phyloP scores from a whole-genome alignment of 805 yeast species.

The Hanseniaspora taiwanica region DNA sequence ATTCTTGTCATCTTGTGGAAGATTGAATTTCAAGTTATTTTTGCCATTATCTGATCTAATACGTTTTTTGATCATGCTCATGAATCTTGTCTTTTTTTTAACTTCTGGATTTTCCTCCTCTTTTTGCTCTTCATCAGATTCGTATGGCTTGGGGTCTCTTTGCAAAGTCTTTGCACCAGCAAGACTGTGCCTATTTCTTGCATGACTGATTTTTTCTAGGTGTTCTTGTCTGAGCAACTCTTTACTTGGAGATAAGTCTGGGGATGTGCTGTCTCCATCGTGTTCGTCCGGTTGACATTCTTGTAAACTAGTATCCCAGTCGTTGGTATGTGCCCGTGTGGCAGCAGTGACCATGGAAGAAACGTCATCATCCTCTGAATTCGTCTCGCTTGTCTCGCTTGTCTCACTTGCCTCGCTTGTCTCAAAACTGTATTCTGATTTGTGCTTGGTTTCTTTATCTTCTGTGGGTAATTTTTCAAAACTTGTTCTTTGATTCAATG shows the following conservation, averaged over 20 bases:
- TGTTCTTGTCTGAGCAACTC: neutral
- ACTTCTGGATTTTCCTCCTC: neutral
- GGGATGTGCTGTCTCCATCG: neutral
- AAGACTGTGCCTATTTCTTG: slow-evolving; percentile 24
- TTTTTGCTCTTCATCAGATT: neutral
- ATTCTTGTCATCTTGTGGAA: too few relatives aligned
- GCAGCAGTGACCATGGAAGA: slow-evolving; percentile 6
- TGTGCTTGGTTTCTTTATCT: neutral
- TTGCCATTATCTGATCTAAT: neutral
- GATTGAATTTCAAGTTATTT: neutral
- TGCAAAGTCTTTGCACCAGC: neutral
- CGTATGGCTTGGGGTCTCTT: neutral
- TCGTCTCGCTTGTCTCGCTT: neutral
- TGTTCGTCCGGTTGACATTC: too few relatives aligned
- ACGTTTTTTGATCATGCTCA: slow-evolving; percentile 1
- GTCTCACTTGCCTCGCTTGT: neutral
- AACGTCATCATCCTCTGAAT: slow-evolving; percentile 1
- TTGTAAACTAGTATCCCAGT: too few relatives aligned
- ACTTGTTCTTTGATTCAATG: neutral
- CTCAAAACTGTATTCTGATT: neutral
- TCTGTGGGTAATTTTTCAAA: neutral
- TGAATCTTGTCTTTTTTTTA: neutral
- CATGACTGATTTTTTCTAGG: slow-evolving; percentile 17
- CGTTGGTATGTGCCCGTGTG: too few relatives aligned
- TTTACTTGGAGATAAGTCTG: neutral